These are phyloP conservation scores for Pleurostoma richardsiae DNA, from an alignment of 2,329 filamentous ascomycete species.

Conservation along the genomic window DNA sequence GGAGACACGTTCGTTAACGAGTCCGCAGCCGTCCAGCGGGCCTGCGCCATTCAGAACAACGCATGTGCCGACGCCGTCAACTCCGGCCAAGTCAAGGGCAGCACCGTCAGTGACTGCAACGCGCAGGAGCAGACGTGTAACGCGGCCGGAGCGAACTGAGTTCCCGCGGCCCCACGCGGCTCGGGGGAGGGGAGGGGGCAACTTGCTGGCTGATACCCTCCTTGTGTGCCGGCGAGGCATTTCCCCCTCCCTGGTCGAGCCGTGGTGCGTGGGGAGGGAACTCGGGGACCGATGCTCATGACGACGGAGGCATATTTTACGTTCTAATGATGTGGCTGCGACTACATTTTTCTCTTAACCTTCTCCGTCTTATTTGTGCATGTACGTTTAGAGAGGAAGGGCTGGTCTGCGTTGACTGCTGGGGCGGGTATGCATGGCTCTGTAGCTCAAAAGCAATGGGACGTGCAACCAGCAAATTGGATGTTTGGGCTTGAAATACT, in stretches of 20 bases:
- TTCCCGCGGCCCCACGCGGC: not conserved
- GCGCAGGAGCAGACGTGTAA: constrained; percentile 43
- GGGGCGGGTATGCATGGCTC: not conserved
- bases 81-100: constrained; percentile 32
- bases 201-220: not conserved
- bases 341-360: not conserved
- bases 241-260: not conserved
- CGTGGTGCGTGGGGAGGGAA: not conserved
- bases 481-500: not conserved
- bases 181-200: not conserved
- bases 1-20: constrained; percentile 53
- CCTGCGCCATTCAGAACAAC: constrained; percentile 61
- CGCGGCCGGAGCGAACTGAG: constrained; percentile 24
- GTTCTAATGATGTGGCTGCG: not conserved
- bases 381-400: not conserved
- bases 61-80: constrained; percentile 53
- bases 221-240: not conserved
- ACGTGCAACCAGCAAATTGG: not conserved
- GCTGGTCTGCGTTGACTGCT: not conserved
- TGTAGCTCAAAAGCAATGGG: not conserved
- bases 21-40: constrained; percentile 50
- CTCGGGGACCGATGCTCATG: too few relatives aligned
- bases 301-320: not conserved
- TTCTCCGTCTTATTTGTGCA: not conserved
- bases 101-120: constrained; percentile 46